Conservation (phyloP, 257 asterid genomes). For the Salvia splendens region DNA sequence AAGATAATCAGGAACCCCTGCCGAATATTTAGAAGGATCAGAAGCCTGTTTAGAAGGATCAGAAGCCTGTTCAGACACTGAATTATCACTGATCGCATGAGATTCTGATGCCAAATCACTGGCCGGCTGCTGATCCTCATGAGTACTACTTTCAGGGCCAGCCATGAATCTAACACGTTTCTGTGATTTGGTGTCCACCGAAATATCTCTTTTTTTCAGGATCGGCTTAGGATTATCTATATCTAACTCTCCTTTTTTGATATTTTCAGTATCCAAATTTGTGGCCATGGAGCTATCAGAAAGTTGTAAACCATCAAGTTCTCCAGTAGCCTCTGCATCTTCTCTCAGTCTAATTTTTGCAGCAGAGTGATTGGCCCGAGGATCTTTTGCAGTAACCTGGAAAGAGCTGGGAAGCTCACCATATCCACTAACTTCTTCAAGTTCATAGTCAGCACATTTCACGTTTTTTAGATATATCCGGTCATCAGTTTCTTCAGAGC, state of each 20-base stretch:
- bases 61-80: slow-evolving; percentile 34
- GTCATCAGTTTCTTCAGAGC: slow-evolving; percentile 47
- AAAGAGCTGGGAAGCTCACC: slow-evolving; percentile 60
- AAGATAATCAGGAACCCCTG: slow-evolving; percentile 64
- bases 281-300: slow-evolving; percentile 36
- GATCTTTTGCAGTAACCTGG: slow-evolving; percentile 46
- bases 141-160: slow-evolving; percentile 32
- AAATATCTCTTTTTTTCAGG: slow-evolving; percentile 54
- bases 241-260: slow-evolving; percentile 28
- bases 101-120: slow-evolving; percentile 32
- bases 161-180: slow-evolving; percentile 69
- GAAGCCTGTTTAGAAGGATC: slow-evolving; percentile 33
- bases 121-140: slow-evolving; percentile 32
- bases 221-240: slow-evolving; percentile 55
- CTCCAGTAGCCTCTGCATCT: slow-evolving; percentile 74
- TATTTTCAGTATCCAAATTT: slow-evolving; percentile 23
- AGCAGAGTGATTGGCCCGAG: slow-evolving; percentile 83
- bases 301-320: slow-evolving; percentile 43
- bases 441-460: slow-evolving; percentile 48
- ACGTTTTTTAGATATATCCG: slow-evolving; percentile 53
- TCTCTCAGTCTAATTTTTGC: slow-evolving; percentile 75
- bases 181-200: slow-evolving; percentile 43
- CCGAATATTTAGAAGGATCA: slow-evolving; percentile 30
- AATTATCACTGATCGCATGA: slow-evolving; percentile 20
- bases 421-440: slow-evolving; percentile 36